phyloP scores from a whole-genome alignment of 345 rosid genomes.

The Sonneratia alba region DNA sequence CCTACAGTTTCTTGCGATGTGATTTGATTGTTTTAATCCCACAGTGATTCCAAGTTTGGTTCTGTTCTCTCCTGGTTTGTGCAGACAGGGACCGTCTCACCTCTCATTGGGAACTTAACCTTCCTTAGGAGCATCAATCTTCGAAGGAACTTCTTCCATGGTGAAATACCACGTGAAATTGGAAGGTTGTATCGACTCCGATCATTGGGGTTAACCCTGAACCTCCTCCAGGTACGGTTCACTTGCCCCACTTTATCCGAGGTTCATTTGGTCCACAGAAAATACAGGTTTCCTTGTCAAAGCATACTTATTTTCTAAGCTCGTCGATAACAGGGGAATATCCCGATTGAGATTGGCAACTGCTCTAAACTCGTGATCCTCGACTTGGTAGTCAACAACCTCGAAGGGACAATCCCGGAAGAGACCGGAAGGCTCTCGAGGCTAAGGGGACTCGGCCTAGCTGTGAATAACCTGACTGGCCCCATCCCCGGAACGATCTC shows the following conservation, averaged over 20 bases:
- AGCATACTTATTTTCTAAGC: neutral
- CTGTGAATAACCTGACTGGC: slow-evolving; percentile 18
- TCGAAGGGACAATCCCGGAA: slow-evolving; percentile 17
- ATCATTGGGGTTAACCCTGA: slow-evolving; percentile 3
- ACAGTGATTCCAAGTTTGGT: neutral
- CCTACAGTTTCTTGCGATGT: neutral
- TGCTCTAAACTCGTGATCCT: slow-evolving; percentile 18
- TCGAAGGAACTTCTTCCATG: slow-evolving; percentile 14
- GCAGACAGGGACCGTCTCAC: slow-evolving; percentile 16
- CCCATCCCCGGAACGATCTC: slow-evolving; percentile 15
- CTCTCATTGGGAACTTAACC: slow-evolving; percentile 21
- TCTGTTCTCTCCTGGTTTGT: neutral
- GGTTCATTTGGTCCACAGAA: neutral
- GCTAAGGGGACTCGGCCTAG: slow-evolving; percentile 12
- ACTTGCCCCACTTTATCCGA: neutral
- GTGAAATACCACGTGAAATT: slow-evolving; percentile 15
- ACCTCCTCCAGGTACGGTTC: slow-evolving; percentile 13
- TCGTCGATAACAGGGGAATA: slow-evolving; percentile 6
- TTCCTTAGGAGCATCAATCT: slow-evolving; percentile 14
- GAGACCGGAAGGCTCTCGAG: slow-evolving; percentile 17
- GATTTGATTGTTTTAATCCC: neutral
- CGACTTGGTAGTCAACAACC: slow-evolving; percentile 12
- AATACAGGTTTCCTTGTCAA: neutral
- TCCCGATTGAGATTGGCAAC: slow-evolving; percentile 14
- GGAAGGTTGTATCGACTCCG: slow-evolving; percentile 15